These are phyloP conservation scores for Medakamo hakoo DNA, from an alignment of 139 green algal species.

Conservation along the genomic window DNA sequence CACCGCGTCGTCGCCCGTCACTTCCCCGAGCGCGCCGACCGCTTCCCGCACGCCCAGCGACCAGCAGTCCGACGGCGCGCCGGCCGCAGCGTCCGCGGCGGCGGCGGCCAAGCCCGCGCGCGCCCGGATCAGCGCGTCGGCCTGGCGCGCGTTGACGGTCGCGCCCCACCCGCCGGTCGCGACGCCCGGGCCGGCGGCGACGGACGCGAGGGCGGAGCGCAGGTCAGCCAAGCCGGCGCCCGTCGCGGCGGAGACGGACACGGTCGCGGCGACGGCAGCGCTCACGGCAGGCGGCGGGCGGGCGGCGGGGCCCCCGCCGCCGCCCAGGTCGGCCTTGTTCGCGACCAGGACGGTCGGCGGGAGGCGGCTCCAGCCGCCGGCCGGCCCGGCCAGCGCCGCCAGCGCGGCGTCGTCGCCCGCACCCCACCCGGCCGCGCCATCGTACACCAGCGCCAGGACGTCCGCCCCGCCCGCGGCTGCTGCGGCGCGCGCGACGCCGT, in stretches of 20 bases:
- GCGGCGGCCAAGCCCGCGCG: constrained; percentile 35
- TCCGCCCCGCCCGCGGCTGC: constrained; percentile 53
- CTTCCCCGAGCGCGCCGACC: constrained; percentile 70
- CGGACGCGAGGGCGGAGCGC: constrained; percentile 23
- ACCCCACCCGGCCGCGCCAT: constrained; percentile 57
- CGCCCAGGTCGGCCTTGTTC: constrained; percentile 77
- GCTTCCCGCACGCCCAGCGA: constrained; percentile 81
- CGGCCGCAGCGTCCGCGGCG: constrained; percentile 35
- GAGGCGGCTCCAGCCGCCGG: background rate
- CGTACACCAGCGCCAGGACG: constrained; percentile 72
- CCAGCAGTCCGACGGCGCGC: constrained; percentile 88
- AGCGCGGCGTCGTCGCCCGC: constrained; percentile 43
- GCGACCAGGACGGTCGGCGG: constrained; percentile 52
- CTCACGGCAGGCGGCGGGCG: constrained; percentile 6
- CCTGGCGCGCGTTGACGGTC: constrained; percentile 83
- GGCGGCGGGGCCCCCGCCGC: constrained; percentile 6
- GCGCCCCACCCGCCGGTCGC: constrained; percentile 52
- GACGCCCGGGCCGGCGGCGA: constrained; percentile 21
- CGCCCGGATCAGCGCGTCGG: constrained; percentile 60
- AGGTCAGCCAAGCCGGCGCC: constrained; percentile 45
- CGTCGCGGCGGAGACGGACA: constrained; percentile 44
- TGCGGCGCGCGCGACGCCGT: constrained; percentile 53
- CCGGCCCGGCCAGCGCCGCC: constrained; percentile 8
- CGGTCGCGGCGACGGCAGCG: constrained; percentile 16
- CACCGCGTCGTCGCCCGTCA: constrained; percentile 65